These are phyloP conservation scores for Colletotrichum noveboracense DNA, from an alignment of 2,329 filamentous ascomycete species.

Conservation along the genomic window DNA sequence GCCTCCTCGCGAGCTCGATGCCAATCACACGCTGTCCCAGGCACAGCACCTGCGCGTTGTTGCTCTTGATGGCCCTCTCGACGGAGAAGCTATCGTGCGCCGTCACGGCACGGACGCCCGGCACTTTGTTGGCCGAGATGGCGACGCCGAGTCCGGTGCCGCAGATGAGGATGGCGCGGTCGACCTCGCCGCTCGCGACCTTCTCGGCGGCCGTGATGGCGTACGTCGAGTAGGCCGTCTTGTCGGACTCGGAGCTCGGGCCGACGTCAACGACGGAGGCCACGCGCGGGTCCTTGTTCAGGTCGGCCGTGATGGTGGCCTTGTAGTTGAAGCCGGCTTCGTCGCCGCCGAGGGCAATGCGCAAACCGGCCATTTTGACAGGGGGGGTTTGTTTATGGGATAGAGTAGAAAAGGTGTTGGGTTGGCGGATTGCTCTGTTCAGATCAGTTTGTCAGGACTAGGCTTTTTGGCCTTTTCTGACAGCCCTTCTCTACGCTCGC, in stretches of 20 bases:
- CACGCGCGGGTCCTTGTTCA: slow-evolving; percentile 71
- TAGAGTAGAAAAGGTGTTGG: neutral
- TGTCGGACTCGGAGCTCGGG: slow-evolving; percentile 68
- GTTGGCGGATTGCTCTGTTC: neutral
- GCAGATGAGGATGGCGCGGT: slow-evolving; percentile 83
- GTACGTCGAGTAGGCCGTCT: slow-evolving; percentile 81
- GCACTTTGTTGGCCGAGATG: slow-evolving; percentile 86
- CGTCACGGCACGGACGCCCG: slow-evolving; percentile 82
- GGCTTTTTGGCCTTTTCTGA: neutral
- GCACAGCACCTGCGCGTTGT: slow-evolving; percentile 86
- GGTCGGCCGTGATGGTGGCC: slow-evolving; percentile 74
- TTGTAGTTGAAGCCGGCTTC: slow-evolving; percentile 83
- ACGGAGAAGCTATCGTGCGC: slow-evolving; percentile 87
- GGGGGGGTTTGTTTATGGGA: neutral
- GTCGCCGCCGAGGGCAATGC: slow-evolving; percentile 22
- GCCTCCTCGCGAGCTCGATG: slow-evolving; percentile 76
- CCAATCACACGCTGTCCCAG: slow-evolving; percentile 88
- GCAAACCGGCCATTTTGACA: neutral
- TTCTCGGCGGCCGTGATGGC: slow-evolving; percentile 74
- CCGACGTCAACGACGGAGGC: slow-evolving; percentile 75
- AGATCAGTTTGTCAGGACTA: neutral
- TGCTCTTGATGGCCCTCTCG: slow-evolving; percentile 82
- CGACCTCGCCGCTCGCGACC: slow-evolving; percentile 66
- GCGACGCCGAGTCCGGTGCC: slow-evolving; percentile 87
- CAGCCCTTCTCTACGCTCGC: neutral